These are phyloP conservation scores for Teratosphaeria destructans DNA, from an alignment of 2,329 filamentous ascomycete genomes.

Conservation along the genomic window DNA sequence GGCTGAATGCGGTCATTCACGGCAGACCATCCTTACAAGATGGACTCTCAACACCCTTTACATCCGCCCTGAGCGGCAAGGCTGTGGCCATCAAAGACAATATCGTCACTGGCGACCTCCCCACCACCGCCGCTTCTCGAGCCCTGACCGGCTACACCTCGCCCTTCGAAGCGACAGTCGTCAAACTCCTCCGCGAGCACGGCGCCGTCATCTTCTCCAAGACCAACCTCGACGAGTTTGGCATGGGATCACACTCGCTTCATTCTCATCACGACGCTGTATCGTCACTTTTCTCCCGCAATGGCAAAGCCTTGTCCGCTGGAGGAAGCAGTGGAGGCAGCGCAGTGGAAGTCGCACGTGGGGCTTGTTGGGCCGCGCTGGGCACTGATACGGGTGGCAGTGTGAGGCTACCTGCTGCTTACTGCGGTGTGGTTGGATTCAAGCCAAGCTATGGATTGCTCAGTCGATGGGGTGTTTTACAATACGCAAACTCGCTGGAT, in stretches of 20 bases:
- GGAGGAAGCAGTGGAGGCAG: slow-evolving; percentile 92
- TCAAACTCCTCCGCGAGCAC: slow-evolving; percentile 52
- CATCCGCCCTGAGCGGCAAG: slow-evolving; percentile 18
- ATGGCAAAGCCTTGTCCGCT: slow-evolving; percentile 45
- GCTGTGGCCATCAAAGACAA: slow-evolving; percentile 42
- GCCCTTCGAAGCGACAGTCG: slow-evolving; percentile 74
- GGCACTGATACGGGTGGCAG: slow-evolving; percentile 93
- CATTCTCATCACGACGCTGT: slow-evolving; percentile 60
- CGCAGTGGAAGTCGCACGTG: slow-evolving; percentile 66
- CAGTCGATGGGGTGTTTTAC: slow-evolving; percentile 75
- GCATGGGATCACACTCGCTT: slow-evolving; percentile 78
- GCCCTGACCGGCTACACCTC: slow-evolving; percentile 59
- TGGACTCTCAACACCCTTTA: not conserved
- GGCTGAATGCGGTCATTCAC: not conserved
- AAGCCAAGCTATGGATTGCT: slow-evolving; percentile 87
- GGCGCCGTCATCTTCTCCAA: slow-evolving; percentile 62
- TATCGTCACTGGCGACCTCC: slow-evolving; percentile 34
- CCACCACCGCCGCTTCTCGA: slow-evolving; percentile 72
- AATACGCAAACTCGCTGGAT: slow-evolving; percentile 87
- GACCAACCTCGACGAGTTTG: slow-evolving; percentile 91
- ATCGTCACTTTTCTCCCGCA: slow-evolving; percentile 35
- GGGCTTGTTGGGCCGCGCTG: slow-evolving; percentile 57
- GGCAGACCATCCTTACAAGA: not conserved
- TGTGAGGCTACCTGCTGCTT: slow-evolving; percentile 76
- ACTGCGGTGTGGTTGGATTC: slow-evolving; percentile 72